A percentile compares a stretch with the other conserved stretches of the same genome.
Conservation (phyloP, 805 yeast species). For the Yarrowia sp. region DNA sequence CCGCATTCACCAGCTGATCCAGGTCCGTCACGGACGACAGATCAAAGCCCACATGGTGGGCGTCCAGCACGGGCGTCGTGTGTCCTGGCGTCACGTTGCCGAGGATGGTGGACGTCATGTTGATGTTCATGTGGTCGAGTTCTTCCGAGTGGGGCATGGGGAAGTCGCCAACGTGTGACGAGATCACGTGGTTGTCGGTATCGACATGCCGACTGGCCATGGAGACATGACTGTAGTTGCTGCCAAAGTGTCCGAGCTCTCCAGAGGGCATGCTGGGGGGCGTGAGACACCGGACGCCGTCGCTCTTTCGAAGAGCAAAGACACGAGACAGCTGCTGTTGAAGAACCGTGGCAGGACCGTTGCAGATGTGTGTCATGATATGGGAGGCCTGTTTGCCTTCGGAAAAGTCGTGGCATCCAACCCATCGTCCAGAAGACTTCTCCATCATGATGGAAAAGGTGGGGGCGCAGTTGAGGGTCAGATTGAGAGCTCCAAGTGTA, state of each 20-base stretch:
- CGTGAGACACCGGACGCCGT: background rate
- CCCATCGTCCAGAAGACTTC: background rate
- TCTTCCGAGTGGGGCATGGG: background rate
- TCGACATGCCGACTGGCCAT: background rate
- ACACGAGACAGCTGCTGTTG: slow-evolving; percentile 14
- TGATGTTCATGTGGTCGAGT: background rate
- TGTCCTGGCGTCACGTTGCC: slow-evolving; percentile 13
- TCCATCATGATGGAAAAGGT: background rate
- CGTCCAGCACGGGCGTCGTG: background rate
- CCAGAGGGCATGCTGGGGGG: background rate
- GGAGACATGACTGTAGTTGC: too few species aligned
- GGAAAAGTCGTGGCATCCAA: slow-evolving; percentile 7
- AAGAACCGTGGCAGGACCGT: background rate
- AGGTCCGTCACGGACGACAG: background rate
- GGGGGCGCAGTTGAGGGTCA: background rate
- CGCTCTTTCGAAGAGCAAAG: background rate
- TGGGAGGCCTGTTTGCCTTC: slow-evolving; percentile 12
- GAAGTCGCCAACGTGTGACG: background rate
- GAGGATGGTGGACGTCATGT: background rate
- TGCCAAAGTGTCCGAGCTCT: background rate
- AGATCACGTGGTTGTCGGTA: background rate
- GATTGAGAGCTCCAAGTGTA: background rate
- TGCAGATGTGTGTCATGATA: background rate
- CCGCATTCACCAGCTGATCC: background rate
- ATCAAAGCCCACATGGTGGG: background rate